A percentile compares a stretch with the other conserved stretches of the same genome.
phyloP scores from a whole-genome alignment of 495 filamentous ascomycete genomes.

The Patellaria atrata region DNA sequence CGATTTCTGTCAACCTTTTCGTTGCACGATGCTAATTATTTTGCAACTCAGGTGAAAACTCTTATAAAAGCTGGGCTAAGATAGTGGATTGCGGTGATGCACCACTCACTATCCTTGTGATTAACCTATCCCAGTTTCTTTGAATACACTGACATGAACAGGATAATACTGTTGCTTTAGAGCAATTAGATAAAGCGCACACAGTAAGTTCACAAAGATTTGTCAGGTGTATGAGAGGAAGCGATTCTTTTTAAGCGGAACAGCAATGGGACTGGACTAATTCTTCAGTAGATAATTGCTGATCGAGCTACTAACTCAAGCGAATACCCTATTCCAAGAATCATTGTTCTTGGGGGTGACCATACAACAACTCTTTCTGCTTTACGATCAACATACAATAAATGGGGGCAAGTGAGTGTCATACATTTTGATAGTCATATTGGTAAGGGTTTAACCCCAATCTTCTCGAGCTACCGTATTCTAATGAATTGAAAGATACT shows the following conservation, averaged over 20 bases:
- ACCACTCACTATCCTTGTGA: conserved; percentile 33
- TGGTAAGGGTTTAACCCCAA: conserved; percentile 17
- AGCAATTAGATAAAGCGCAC: conserved; percentile 35
- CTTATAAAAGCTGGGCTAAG: conserved; percentile 33
- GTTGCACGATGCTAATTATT: not conserved
- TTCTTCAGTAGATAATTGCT: conserved; percentile 19
- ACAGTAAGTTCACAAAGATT: conserved; percentile 19
- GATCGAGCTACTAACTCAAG: conserved; percentile 18
- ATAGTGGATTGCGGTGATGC: conserved; percentile 40
- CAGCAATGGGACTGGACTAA: not conserved
- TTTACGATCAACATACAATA: conserved; percentile 30
- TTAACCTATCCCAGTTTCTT: too few species aligned
- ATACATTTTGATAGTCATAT: conserved; percentile 42
- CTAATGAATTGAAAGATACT: conserved; percentile 24
- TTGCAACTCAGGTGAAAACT: conserved; percentile 26
- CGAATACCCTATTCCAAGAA: conserved; percentile 27
- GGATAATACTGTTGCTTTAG: conserved; percentile 39
- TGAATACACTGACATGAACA: conserved; percentile 6
- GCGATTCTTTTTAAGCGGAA: conserved; percentile 2
- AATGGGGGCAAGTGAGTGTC: conserved; percentile 35
- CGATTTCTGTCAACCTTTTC: too few species aligned
- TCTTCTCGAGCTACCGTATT: conserved; percentile 6
- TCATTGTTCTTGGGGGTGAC: conserved; percentile 38
- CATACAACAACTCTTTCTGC: conserved; percentile 39
- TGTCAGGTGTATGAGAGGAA: not conserved